phyloP scores from a whole-genome alignment of 2,329 filamentous ascomycete species.

The Thielaviopsis ethacetica region DNA sequence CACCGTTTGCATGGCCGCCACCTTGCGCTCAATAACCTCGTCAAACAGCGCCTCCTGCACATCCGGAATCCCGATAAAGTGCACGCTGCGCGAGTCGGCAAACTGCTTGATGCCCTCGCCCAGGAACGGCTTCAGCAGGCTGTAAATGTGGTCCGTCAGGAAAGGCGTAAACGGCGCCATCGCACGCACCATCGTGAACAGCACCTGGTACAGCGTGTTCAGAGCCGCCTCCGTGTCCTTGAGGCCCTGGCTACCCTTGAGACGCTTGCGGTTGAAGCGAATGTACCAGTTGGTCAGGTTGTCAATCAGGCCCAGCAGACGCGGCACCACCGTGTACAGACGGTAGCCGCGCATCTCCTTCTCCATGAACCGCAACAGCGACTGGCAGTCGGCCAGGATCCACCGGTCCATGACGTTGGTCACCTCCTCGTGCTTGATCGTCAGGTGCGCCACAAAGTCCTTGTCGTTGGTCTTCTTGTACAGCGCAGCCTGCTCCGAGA shows the following conservation, averaged over 20 bases:
- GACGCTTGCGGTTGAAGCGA: constrained; percentile 66
- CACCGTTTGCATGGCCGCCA: constrained; percentile 74
- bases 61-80: constrained; percentile 72
- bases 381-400: constrained; percentile 88
- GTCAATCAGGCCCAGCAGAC: constrained; percentile 61
- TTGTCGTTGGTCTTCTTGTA: constrained; percentile 15
- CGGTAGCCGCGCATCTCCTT: constrained; percentile 72
- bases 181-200: constrained; percentile 67
- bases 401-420: constrained; percentile 72
- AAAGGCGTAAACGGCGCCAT: constrained; percentile 84
- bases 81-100: constrained; percentile 61
- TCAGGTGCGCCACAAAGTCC: constrained; percentile 13
- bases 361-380: constrained; percentile 79
- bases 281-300: constrained; percentile 91
- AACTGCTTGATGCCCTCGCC: constrained; percentile 40
- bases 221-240: constrained; percentile 69
- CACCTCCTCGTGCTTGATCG: constrained; percentile 12
- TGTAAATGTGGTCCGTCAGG: constrained; percentile 77
- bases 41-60: constrained; percentile 72
- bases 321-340: constrained; percentile 70
- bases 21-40: constrained; percentile 59
- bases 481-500: constrained; percentile 15
- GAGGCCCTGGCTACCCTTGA: constrained; percentile 55
- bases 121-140: constrained; percentile 61
- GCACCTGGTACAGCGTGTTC: constrained; percentile 74